Evolutionary conservation across 805 yeast species (phyloP).

Genomic region (Blastobotrys americana): DNA sequence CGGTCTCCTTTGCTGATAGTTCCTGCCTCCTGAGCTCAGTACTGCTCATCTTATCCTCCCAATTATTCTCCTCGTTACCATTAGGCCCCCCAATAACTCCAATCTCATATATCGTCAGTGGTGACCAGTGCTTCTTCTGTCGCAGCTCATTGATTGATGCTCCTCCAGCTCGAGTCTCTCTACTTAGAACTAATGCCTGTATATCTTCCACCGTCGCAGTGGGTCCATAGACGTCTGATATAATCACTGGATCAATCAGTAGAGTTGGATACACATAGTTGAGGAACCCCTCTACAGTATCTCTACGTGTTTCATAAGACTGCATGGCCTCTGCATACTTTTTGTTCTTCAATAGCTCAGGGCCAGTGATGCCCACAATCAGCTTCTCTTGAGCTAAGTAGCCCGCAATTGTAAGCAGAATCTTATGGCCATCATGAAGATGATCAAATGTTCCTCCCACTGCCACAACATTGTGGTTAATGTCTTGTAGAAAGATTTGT

Average conservation of each 20-base stretch:
- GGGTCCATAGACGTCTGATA: constrained; percentile 90
- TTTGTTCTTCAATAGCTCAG: constrained; percentile 63
- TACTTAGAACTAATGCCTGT: constrained; percentile 72
- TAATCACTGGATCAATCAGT: constrained; percentile 47
- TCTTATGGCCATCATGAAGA: constrained; percentile 90
- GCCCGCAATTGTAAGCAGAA: constrained; percentile 64
- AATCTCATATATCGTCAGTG: constrained; percentile 46
- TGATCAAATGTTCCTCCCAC: constrained; percentile 98
- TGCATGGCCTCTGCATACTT: constrained; percentile 62
- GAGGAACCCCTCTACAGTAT: constrained; percentile 45
- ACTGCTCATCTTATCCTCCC: constrained; percentile 75
- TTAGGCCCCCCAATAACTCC: constrained; percentile 61
- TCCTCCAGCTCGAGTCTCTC: constrained; percentile 75
- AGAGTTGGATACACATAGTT: constrained; percentile 40
- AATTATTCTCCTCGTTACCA: constrained; percentile 37
- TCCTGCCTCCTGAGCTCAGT: constrained; percentile 59
- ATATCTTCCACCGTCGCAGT: constrained; percentile 70
- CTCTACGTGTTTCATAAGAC: constrained; percentile 45
- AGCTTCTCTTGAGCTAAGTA: constrained; percentile 49
- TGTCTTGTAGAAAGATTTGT: constrained; percentile 1
- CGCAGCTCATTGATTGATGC: constrained; percentile 62
- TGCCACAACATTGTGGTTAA: constrained; percentile 30
- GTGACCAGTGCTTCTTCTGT: constrained; percentile 44
- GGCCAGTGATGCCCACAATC: constrained; percentile 81
- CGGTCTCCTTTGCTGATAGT: too few species aligned